Evolutionary conservation across 2,329 filamentous ascomycete genomes (phyloP).

Genomic region (Neonectria magnoliae): DNA sequence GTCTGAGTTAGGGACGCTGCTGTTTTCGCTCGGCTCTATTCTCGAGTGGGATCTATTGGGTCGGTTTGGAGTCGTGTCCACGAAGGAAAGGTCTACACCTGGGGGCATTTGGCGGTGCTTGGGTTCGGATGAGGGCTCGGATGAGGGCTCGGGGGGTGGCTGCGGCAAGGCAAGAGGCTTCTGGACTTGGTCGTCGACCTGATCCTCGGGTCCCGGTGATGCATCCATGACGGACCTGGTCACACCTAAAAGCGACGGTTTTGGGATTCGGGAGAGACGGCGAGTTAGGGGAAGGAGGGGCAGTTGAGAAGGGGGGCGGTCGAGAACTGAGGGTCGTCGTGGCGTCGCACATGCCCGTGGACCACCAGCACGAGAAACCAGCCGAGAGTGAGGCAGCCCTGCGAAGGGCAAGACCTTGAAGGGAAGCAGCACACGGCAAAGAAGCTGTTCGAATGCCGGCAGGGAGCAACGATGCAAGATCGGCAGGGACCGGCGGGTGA

Average conservation of each 20-base stretch:
- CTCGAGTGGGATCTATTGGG: slow-evolving; percentile 28
- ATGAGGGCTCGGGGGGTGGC: slow-evolving; percentile 21
- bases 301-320: slow-evolving; percentile 21
- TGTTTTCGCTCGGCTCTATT: slow-evolving; percentile 32
- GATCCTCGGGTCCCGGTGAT: slow-evolving; percentile 27
- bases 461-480: slow-evolving; percentile 10
- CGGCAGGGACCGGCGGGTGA: slow-evolving; percentile 19
- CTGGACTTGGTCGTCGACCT: slow-evolving; percentile 19
- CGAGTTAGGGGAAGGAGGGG: slow-evolving; percentile 18
- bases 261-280: slow-evolving; percentile 12
- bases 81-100: slow-evolving; percentile 10
- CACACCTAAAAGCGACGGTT: slow-evolving; percentile 31
- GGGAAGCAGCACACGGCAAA: slow-evolving; percentile 1
- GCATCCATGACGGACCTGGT: slow-evolving; percentile 36
- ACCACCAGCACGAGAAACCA: not conserved
- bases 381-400: slow-evolving; percentile 1
- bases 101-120: not conserved
- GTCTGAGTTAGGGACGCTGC: slow-evolving; percentile 33
- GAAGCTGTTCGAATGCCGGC: not conserved
- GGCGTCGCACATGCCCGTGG: slow-evolving; percentile 37
- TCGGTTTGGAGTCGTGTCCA: slow-evolving; percentile 20
- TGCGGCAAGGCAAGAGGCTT: slow-evolving; percentile 3
- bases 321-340: slow-evolving; percentile 26
- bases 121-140: slow-evolving; percentile 5
- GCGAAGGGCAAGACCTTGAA: not conserved